Base-by-base conservation (phyloP, 352 stramenopile species). In the Phytophthora fragariaefolia region DNA sequence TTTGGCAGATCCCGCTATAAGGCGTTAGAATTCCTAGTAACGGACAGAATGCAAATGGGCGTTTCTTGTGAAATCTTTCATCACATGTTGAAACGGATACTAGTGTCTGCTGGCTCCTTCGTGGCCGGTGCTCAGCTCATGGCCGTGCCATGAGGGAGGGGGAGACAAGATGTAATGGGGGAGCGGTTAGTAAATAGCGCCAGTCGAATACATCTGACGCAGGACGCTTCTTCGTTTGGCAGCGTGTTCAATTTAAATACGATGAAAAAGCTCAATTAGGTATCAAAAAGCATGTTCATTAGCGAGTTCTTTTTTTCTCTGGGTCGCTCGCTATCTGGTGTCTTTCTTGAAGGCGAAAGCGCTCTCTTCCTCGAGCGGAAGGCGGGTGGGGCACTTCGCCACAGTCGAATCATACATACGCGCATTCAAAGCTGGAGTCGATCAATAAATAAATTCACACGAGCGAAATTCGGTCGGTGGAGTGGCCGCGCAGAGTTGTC, bases 1-100 rank as follows among this genome's bases (percentile, higher is more conserved):
- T 91, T 58, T 96, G 87, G 87, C 85, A 96, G 71, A 77, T 43
- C 15, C 60, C 54, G 8, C 36, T 52, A 64, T 73, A 65, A 76
- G 42, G 49, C 62, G 18, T 45, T 54, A 45, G 17, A 47, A n/a
- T 63, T 52, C 43, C 57, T 23, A 42, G 28, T 63, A 73, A 70
- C 69, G 69, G 69, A 50, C 26, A 43, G 24, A 52, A 71, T 55
- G 15, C 36, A 27, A n/a, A 36, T 27, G 12, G 30, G 52, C 62
- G 46, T 70, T 70, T 59, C 54, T 60, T 51, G 27, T 23, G 63
- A 73, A 68, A 69, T 73, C 65, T 73, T 73, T 63, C 34, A 53
- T 32, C 43, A 40, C 26, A 60, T 60, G 59, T 56, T 27, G 63
- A 40, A 57, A 71, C 46, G 36, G 43, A 54, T 63, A 42, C 54